Evolutionary conservation across 192 early-diverging fungal species (phyloP).

Genomic region (Entomortierella parvispora): DNA sequence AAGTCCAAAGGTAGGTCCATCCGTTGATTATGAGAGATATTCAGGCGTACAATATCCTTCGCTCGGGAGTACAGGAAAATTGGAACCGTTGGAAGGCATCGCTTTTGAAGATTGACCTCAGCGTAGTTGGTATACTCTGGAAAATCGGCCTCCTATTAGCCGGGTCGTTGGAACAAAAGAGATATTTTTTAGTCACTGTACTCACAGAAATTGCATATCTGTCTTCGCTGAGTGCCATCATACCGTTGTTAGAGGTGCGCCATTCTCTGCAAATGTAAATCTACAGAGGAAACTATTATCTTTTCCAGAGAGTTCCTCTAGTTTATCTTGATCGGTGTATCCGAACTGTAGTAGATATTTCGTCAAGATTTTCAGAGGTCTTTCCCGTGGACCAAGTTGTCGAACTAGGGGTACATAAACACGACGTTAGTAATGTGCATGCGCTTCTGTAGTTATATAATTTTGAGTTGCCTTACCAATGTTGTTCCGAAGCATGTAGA

Average conservation of each 20-base stretch:
- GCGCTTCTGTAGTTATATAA: too few relatives aligned
- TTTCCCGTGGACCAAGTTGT: constrained; percentile 71
- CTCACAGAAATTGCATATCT: too few relatives aligned
- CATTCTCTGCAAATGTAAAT: constrained; percentile 72
- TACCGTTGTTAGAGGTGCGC: constrained; percentile 48
- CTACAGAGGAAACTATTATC: constrained; percentile 87
- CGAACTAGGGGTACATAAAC: constrained; percentile 72
- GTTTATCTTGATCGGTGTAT: constrained; percentile 78
- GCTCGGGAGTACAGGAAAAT: constrained; percentile 80
- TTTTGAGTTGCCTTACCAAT: too few relatives aligned
- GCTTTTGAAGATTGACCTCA: constrained; percentile 75
- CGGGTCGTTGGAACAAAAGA: neutral
- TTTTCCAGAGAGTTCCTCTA: constrained; percentile 83
- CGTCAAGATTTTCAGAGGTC: constrained; percentile 79
- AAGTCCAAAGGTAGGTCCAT: constrained; percentile 88
- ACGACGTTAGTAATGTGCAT: neutral
- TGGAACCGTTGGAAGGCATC: constrained; percentile 83
- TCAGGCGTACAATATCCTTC: constrained; percentile 76
- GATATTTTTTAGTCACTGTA: too few relatives aligned
- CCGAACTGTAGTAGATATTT: constrained; percentile 81
- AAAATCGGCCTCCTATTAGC: constrained; percentile 54
- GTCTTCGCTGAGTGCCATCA: neutral
- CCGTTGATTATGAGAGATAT: constrained; percentile 83
- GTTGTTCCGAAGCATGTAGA: constrained; percentile 54
- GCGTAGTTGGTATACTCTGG: constrained; percentile 53